A percentile compares a stretch with the other conserved stretches of the same genome.
phyloP scores from a whole-genome alignment of 148 eudicot genomes.

The Nepenthes gracilis region DNA sequence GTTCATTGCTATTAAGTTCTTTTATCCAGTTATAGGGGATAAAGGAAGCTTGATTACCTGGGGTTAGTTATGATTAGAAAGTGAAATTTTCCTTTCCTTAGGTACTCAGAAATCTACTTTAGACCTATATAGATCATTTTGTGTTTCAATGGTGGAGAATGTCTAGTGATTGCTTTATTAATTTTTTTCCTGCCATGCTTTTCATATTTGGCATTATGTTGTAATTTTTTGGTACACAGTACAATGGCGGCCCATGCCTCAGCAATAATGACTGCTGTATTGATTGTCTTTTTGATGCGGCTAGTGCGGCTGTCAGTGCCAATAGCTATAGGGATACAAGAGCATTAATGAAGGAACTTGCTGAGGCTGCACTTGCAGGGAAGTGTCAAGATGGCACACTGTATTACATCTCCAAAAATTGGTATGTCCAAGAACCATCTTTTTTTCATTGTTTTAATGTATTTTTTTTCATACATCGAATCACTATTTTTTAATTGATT shows the following conservation, averaged over 20 bases:
- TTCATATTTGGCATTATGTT: neutral
- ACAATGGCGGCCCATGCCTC: slow-evolving; percentile 76
- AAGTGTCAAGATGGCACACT: slow-evolving; percentile 49
- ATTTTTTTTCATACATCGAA: neutral
- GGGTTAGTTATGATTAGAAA: neutral
- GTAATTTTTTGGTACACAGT: slow-evolving; percentile 23
- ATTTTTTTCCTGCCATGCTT: neutral
- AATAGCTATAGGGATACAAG: slow-evolving; percentile 82
- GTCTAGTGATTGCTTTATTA: too few species aligned
- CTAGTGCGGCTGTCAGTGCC: slow-evolving; percentile 53
- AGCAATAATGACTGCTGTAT: slow-evolving; percentile 52
- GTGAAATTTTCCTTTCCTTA: too few species aligned
- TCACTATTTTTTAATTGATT: neutral
- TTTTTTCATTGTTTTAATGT: neutral
- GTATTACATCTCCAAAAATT: slow-evolving; percentile 69
- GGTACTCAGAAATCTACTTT: too few species aligned
- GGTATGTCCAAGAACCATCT: slow-evolving; percentile 32
- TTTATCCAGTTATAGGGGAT: too few species aligned
- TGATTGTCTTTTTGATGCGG: slow-evolving; percentile 56
- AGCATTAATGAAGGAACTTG: slow-evolving; percentile 61
- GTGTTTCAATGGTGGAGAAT: too few species aligned
- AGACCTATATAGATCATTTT: too few species aligned
- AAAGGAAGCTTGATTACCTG: neutral
- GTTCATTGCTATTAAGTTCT: too few species aligned
- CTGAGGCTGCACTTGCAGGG: slow-evolving; percentile 81